Base-by-base conservation (phyloP, 192 early-diverging fungal species). In the Coemansia sp. region DNA sequence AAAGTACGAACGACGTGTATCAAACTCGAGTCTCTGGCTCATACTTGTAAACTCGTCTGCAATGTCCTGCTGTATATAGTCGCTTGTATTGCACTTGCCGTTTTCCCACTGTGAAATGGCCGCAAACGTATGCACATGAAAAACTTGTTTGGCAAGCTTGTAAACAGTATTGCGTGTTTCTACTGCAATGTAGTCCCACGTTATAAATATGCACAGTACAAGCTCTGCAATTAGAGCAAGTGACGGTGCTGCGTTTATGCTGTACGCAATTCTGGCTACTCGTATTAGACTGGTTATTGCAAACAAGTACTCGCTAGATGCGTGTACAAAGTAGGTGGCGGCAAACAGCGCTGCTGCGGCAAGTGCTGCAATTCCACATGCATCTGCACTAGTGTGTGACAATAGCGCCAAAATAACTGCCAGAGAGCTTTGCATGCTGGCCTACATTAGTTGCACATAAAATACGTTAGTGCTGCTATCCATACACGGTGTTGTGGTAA, bases 51-150 rank as follows among this genome's bases (percentile, higher is more conserved):
- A 56, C 14, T 45, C 49, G 2, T 56, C 25, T 8, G n/a, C 29
- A 22, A 27, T 17, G 22, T 54, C 43, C 14, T 43, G 1, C 15
- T 57, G 27, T 7, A 27, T 9, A 35, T 48, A 65, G 14, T 56
- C 63, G 12, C 39, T 32, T n/a, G 2, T 14, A 8, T 56, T 10
- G 3, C 43, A 4, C 15, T 65, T 65, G 25, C 63, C 49, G 10
- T 55, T 65, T 22, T 56, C 17, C 63, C 63, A 65, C 32, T 57
- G 56, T 5, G 10, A 4, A 9, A 62, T 14, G 14, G 21, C 11
- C 9, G 21, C 15, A 6, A 56, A 5, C 7, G n/a, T 32, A 22
- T 56, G 29, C 7, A 49, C 17, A 49, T 17, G 48, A 15, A 49
- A 19, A 0, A 49, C 15, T 49, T 49, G 48, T 21, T 49, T 49